phyloP scores from a whole-genome alignment of 2,329 filamentous ascomycete species.

The Hypoxylon sp. region DNA sequence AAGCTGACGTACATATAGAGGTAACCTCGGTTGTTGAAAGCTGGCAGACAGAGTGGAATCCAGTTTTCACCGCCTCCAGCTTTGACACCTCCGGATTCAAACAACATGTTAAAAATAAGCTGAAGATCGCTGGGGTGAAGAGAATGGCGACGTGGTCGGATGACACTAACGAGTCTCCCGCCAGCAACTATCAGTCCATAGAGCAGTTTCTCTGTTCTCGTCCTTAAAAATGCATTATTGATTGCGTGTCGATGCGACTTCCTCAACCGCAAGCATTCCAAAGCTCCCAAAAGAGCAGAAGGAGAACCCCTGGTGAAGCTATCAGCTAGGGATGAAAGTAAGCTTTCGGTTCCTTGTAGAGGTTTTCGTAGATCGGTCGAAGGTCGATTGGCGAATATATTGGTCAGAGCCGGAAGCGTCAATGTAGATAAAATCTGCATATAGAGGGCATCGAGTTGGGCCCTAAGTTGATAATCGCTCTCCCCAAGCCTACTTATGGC shows the following conservation, averaged over 20 bases:
- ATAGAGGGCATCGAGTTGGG: slow-evolving; percentile 93
- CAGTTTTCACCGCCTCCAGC: slow-evolving; percentile 94
- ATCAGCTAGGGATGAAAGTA: slow-evolving; percentile 92
- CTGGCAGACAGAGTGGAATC: slow-evolving; percentile 95
- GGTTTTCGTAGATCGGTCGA: slow-evolving; percentile 95
- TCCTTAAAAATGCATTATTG: slow-evolving; percentile 88
- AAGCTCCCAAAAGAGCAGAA: slow-evolving; percentile 86
- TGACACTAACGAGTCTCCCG: slow-evolving; percentile 92
- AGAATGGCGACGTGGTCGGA: slow-evolving; percentile 93
- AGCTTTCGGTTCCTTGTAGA: slow-evolving; percentile 89
- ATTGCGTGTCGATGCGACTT: slow-evolving; percentile 90
- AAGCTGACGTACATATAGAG: slow-evolving; percentile 99
- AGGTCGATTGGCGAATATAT: slow-evolving; percentile 89
- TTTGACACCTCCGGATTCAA: slow-evolving; percentile 92
- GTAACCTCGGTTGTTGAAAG: slow-evolving; percentile 97
- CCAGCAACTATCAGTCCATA: slow-evolving; percentile 96
- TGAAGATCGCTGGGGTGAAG: slow-evolving; percentile 96
- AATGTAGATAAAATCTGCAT: slow-evolving; percentile 98
- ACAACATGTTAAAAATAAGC: slow-evolving; percentile 99
- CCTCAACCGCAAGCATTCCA: slow-evolving; percentile 93
- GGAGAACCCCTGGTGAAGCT: slow-evolving; percentile 95
- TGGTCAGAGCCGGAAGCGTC: slow-evolving; percentile 87
- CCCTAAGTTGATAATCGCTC: slow-evolving; percentile 87
- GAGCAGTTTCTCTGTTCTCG: slow-evolving; percentile 81
- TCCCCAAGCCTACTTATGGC: slow-evolving; percentile 94